Evolutionary conservation across 2,329 filamentous ascomycete genomes (phyloP).

Genomic region (Sporothrix dimorphospora): DNA sequence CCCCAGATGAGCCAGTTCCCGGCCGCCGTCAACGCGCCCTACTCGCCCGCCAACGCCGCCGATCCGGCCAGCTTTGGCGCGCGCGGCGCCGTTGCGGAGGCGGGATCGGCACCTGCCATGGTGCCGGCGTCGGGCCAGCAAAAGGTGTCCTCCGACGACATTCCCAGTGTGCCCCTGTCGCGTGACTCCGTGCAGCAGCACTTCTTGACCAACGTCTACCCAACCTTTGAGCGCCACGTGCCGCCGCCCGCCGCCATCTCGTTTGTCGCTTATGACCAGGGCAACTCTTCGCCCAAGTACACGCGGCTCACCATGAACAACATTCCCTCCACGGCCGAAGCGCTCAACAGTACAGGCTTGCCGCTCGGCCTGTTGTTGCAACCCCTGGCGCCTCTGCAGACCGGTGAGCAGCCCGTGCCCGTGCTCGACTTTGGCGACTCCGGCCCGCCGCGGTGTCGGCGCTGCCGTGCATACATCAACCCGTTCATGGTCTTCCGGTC

Average conservation of each 20-base stretch:
- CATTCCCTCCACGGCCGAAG: slow-evolving; percentile 82
- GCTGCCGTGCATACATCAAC: slow-evolving; percentile 96
- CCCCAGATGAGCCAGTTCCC: slow-evolving; percentile 64
- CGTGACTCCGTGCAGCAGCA: slow-evolving; percentile 81
- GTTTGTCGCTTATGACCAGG: slow-evolving; percentile 93
- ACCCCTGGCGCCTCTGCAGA: slow-evolving; percentile 78
- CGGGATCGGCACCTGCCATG: slow-evolving; percentile 49
- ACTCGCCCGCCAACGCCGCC: slow-evolving; percentile 49
- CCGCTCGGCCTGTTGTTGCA: slow-evolving; percentile 88
- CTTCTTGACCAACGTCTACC: slow-evolving; percentile 86
- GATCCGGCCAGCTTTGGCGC: slow-evolving; percentile 53
- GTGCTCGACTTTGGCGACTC: slow-evolving; percentile 92
- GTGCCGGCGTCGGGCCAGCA: slow-evolving; percentile 67
- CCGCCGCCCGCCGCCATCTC: slow-evolving; percentile 86
- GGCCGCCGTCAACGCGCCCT: slow-evolving; percentile 57
- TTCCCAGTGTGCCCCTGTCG: slow-evolving; percentile 85
- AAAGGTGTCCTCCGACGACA: slow-evolving; percentile 85
- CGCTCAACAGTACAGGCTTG: slow-evolving; percentile 76
- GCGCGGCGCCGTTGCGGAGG: slow-evolving; percentile 38
- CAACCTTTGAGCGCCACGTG: slow-evolving; percentile 91
- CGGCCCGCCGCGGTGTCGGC: slow-evolving; percentile 86
- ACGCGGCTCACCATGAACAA: slow-evolving; percentile 90
- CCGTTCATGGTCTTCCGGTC: slow-evolving; percentile 97
- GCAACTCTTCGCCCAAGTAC: slow-evolving; percentile 94
- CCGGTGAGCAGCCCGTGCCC: slow-evolving; percentile 84